These are phyloP conservation scores for Setaria italica DNA, from an alignment of 202 grass and related monocot genomes.

Conservation along the genomic window DNA sequence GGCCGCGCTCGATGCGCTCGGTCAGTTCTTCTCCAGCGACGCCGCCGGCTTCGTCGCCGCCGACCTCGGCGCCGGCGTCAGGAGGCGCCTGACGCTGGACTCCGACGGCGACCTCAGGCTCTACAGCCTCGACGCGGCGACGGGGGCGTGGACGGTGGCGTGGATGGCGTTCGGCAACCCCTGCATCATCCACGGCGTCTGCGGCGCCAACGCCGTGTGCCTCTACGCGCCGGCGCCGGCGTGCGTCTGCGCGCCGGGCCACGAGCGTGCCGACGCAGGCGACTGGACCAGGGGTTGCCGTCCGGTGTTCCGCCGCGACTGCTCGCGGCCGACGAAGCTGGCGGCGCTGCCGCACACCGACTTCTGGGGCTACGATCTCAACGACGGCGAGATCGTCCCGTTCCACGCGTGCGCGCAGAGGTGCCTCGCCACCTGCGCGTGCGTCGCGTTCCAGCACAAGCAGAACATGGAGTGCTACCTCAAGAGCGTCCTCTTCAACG, in stretches of 20 bases:
- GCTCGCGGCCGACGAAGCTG: conserved; percentile 33
- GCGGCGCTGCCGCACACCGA: conserved; percentile 56
- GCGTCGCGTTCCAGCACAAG: conserved; percentile 50
- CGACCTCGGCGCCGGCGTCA: conserved; percentile 39
- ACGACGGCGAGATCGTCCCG: conserved; percentile 33
- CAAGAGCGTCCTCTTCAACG: conserved; percentile 64
- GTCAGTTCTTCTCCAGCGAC: conserved; percentile 64
- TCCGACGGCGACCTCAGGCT: conserved; percentile 70
- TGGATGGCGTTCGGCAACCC: conserved; percentile 60
- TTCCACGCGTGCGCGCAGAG: conserved; percentile 24
- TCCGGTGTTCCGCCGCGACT: conserved; percentile 21
- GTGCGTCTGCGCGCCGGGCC: conserved; percentile 64
- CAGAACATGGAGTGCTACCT: conserved; percentile 50
- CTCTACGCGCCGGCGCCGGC: conserved; percentile 47
- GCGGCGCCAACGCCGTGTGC: conserved; percentile 68
- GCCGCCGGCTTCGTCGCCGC: conserved; percentile 50
- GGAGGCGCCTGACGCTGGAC: conserved; percentile 64
- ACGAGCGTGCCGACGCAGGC: conserved; percentile 48
- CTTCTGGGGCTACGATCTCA: conserved; percentile 68
- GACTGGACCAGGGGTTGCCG: conserved; percentile 70
- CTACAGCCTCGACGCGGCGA: conserved; percentile 58
- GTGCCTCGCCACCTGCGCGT: conserved; percentile 7
- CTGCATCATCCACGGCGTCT: conserved; percentile 70
- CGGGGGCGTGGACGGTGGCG: conserved; percentile 53
- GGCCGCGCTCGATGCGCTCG: conserved; percentile 52